These are phyloP conservation scores for Pichia norvegensis DNA, from an alignment of 1,139 yeast species.

Conservation along the genomic window DNA sequence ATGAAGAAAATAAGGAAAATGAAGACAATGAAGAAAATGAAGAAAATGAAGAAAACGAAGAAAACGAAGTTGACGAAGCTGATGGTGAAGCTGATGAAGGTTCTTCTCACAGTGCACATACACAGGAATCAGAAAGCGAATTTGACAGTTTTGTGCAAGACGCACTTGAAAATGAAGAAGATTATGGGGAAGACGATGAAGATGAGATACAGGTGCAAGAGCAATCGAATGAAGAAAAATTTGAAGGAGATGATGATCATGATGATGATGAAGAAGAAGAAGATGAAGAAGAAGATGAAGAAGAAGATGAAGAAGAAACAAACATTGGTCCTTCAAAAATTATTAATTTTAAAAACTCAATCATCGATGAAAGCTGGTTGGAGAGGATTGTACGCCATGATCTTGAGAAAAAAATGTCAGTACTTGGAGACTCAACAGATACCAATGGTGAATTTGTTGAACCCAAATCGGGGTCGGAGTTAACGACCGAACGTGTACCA, in stretches of 20 bases:
- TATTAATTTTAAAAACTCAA: neutral
- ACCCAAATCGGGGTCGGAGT: neutral
- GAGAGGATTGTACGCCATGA: slow-evolving; percentile 6
- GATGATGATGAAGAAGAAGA: neutral
- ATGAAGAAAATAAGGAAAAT: neutral
- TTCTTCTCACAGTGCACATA: neutral
- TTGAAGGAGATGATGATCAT: no score
- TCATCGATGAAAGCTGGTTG: slow-evolving; percentile 5
- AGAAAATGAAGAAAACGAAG: neutral
- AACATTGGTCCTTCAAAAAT: neutral
- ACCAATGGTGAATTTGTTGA: slow-evolving; percentile 1
- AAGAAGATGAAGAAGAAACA: neutral
- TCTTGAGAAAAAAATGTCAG: slow-evolving; percentile 6
- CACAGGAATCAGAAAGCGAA: neutral
- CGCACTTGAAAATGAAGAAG: neutral
- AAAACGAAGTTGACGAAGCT: neutral
- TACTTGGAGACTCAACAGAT: slow-evolving; percentile 4
- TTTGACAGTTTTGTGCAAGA: neutral
- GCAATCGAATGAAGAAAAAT: no score
- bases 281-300: neutral
- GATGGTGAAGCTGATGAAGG: neutral
- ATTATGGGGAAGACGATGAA: neutral
- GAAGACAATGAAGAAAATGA: neutral
- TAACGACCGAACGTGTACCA: neutral
- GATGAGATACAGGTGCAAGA: neutral